Evolutionary conservation across 306 rosid species (phyloP), one percentile per base, ranked within the genome.

Genomic region (Psophocarpus tetragonolobus): DNA sequence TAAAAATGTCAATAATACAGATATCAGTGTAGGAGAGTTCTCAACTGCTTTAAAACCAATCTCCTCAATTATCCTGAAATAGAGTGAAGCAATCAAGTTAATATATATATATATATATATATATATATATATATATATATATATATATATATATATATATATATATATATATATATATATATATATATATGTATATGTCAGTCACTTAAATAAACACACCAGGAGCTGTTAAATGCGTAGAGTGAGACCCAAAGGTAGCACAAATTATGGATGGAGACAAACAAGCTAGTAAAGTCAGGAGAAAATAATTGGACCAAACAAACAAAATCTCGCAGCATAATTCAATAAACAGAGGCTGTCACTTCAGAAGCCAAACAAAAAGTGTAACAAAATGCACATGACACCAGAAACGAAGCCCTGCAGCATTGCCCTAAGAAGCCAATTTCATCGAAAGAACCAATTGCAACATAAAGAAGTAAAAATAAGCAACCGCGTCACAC

Each of bases 11-110:
- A 92, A 41, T 1, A 95, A 81, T 30, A 85, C 84, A 20, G 94
- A 78, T 83, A 92, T 88, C 66, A 95, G 80, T 32, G 84, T 61
- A 30, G 91, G 82, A 68, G 94, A 87, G 81, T 91, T 73, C 70
- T 92, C 93, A 83, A 65, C 87, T 27, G 96, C 88, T 88, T 85
- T 91, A 81, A 91, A 84, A 58, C 96, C 88, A 80, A 92, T 81
- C 60, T 91, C 99, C 85, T 91, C 99, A 58, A 95, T 88, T 53
- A 88, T 87, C 89, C 99, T 92, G 91, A 35, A 77, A 80, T 45
- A 35, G 13, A 77, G 33, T 2, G 8, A 72, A 70, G 35, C 61
- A 41, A 44, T 42, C 32, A 44, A 12, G 50, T 41, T 6, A 69
- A 14, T n/a, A n/a, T n/a, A n/a, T n/a, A n/a, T n/a, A n/a, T n/a